Evolutionary conservation across 2,329 filamentous ascomycete species (phyloP), one percentile per base, ranked within the genome.

Genomic region (Neonectria magnoliae): DNA sequence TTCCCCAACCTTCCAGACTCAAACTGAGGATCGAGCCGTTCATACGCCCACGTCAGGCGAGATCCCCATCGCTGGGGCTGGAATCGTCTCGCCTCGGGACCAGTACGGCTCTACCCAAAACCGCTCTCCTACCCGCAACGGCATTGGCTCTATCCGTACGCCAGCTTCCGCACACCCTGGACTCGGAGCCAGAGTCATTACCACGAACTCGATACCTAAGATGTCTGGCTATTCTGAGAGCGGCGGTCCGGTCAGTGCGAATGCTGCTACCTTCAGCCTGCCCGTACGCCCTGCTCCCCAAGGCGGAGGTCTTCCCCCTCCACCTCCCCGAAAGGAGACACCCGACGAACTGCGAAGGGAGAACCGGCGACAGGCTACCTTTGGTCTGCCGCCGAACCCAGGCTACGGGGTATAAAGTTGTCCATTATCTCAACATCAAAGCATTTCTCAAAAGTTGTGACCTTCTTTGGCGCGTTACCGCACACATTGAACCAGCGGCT

Each of bases 11-110:
- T 78, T 75, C 76, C 70, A 76, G 68, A 61, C 76, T 70, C 73
- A 81, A 20, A 65, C 79, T 73, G 76, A 83, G 54, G 81, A 83
- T 53, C 81, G 81, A 51, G 82, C 82, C 59, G 80, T 82, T 61
- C 81, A 83, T 52, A 92, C 90, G 18, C 90, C 91, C 33, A 91
- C 90, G 11, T 91, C 90, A 58, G 90, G 90, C 63, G 90, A 93
- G 71, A 93, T 93, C 64, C 90, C 90, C 42, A 88, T 93, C 65
- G 85, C 83, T 55, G 85, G 86, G 33, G 84, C 83, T 62, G 80
- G 80, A 33, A 85, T 88, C 70, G 79, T 85, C 66, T 86, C 85
- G 42, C 87, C 87, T 60, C 82, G 82, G 71, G 85, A 88, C 68
- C 81, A 82, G 68, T 77, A 80, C 71, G 75, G 75, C 57, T 81